Evolutionary conservation across 495 filamentous ascomycete species (phyloP), one percentile per base, ranked within the genome.

Genomic region (Talaromyces ruber): DNA sequence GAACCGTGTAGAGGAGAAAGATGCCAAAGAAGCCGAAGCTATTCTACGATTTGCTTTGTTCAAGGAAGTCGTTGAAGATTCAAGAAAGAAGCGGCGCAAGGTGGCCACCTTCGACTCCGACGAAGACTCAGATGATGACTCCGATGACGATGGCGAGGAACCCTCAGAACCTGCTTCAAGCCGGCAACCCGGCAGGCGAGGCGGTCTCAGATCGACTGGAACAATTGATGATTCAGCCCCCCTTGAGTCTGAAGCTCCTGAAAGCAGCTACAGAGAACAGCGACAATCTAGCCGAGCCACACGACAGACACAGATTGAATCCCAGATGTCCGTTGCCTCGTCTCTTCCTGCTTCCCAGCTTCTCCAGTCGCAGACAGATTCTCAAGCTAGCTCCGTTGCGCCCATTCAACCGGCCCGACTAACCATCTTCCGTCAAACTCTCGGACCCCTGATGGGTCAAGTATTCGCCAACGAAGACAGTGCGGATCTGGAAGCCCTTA

Each of bases 31-130:
- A 57, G 94, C 94, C 11, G 93, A 99, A 70, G 80, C 85, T 18
- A 96, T 99, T 66, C 78, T 99, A 39, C 84, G 94, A 26, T 99
- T 97, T 70, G 94, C 94, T 18, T 85, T 99, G 60, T 99, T 98
- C 83, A 99, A 99, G 72, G 94, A 99, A 76, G 86, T 99, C 18
- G 78, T 96, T 22, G 90, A 94, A 71, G 89, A 91, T 65, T 90
- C 92, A 70, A 89, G 92, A 50, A 82, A 86, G 63, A 93, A 92
- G 78, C 72, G 84, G 61, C 79, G 84, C 64, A 86, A 84, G 69
- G 74, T 81, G 7, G 77, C 72, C 24, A 76, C 62, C 62, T 78
- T 71, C 69, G 67, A 69, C 18, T 64, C 65, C 43, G 80, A 82
- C 16, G 76, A 80, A 4, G 81, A 81, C 2, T 68, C 72, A 32